A percentile compares a stretch with the other conserved stretches of the same genome.
phyloP scores from a whole-genome alignment of 805 yeast species.

The Kodamaea fukazawae region DNA sequence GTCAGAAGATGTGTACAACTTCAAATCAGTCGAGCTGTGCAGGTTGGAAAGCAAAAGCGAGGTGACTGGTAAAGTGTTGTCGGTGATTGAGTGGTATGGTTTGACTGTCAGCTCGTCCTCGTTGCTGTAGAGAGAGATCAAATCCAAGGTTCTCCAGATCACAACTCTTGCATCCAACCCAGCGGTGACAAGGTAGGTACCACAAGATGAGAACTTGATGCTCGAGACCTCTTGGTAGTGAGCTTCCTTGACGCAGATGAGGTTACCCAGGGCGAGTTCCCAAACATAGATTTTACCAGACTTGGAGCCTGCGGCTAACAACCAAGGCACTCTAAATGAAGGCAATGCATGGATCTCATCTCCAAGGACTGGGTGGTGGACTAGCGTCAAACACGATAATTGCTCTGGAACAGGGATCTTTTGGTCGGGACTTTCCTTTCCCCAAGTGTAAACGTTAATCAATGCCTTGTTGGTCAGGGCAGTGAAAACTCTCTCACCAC shows the following conservation, averaged over 20 bases:
- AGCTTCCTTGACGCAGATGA: constrained; percentile 69
- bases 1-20: constrained; percentile 63
- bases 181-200: constrained; percentile 67
- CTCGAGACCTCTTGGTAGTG: constrained; percentile 77
- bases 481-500: constrained; percentile 54
- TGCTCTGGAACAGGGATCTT: constrained; percentile 82
- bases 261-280: constrained; percentile 77
- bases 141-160: constrained; percentile 68
- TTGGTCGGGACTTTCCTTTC: constrained; percentile 73
- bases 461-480: constrained; percentile 73
- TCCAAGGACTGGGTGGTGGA: constrained; percentile 32
- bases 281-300: constrained; percentile 81
- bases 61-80: constrained; percentile 56
- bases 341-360: constrained; percentile 25
- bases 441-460: constrained; percentile 67
- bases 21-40: constrained; percentile 58
- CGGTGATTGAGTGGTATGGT: constrained; percentile 59
- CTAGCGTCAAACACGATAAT: constrained; percentile 53
- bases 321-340: constrained; percentile 53
- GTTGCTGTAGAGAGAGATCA: constrained; percentile 39
- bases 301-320: constrained; percentile 69
- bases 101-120: constrained; percentile 39
- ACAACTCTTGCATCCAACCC: constrained; percentile 78
- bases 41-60: constrained; percentile 44
- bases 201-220: constrained; percentile 57